phyloP scores from a whole-genome alignment of 352 stramenopile species.

The Phytophthora megakarya region DNA sequence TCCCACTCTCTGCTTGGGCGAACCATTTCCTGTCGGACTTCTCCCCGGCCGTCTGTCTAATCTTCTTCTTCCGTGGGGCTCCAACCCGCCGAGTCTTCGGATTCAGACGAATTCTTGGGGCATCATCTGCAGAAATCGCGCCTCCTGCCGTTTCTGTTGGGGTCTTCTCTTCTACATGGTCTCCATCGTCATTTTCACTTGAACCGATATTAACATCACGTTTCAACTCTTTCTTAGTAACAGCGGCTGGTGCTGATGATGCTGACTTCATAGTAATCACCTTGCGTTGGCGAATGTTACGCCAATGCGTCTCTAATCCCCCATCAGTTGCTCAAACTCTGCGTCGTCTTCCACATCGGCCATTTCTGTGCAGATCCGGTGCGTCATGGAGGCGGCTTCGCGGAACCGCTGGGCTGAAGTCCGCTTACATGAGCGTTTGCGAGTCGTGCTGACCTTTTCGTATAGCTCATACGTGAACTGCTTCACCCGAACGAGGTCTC shows the following conservation, averaged over 20 bases:
- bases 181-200: no score
- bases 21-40: background rate
- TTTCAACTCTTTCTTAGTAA: no score
- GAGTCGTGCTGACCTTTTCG: no score
- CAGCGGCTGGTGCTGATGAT: no score
- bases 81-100: background rate
- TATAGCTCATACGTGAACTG: no score
- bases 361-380: background rate
- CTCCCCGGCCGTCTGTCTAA: background rate
- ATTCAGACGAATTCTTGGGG: conserved; percentile 2
- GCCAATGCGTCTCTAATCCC: conserved; percentile 11
- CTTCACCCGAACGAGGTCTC: no score
- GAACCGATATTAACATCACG: no score
- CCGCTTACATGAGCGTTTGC: no score
- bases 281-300: background rate
- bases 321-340: conserved; percentile 3
- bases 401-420: background rate
- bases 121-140: no score
- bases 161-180: no score
- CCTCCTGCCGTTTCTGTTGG: no score
- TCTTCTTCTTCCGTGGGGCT: background rate
- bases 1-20: background rate
- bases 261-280: no score
- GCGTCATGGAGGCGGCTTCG: background rate
- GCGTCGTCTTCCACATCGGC: conserved; percentile 10